Percentiles rank a stretch among this genome's conserved stretches.
Conservation (phyloP, 257 asterid genomes). For the Solanum etuberosum region DNA sequence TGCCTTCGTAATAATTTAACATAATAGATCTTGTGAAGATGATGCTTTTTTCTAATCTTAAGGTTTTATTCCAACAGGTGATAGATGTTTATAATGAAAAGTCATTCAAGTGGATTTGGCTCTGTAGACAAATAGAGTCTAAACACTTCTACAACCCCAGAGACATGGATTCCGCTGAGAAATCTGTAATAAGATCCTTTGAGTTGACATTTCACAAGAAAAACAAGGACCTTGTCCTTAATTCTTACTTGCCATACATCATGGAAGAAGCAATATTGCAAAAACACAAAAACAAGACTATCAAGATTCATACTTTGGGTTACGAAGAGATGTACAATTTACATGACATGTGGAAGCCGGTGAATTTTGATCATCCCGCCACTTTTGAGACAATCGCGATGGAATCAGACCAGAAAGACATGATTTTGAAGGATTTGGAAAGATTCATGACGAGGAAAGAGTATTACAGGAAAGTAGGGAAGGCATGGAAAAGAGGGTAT, state of each 20-base stretch:
- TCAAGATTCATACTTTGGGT: conserved; percentile 5
- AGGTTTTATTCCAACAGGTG: background rate
- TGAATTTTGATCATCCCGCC: conserved; percentile 17
- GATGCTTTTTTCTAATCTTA: background rate
- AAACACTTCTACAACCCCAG: background rate
- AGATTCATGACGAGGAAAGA: conserved; percentile 7
- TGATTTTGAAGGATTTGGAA: conserved; percentile 7
- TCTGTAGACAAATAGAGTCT: background rate
- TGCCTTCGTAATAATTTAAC: background rate
- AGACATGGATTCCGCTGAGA: background rate
- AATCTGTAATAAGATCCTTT: conserved; percentile 5
- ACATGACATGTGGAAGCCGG: background rate
- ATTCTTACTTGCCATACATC: conserved; percentile 5
- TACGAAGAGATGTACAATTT: background rate
- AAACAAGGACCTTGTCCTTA: background rate
- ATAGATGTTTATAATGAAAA: background rate
- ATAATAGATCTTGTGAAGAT: background rate
- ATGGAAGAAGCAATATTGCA: conserved; percentile 6
- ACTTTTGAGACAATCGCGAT: conserved; percentile 16
- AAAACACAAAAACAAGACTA: background rate
- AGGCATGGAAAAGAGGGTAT: conserved; percentile 25
- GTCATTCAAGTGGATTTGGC: background rate
- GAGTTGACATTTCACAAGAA: conserved; percentile 5
- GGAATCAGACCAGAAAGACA: conserved; percentile 6
- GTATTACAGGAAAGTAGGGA: conserved; percentile 14